A percentile compares a stretch with the other conserved stretches of the same genome.
phyloP scores from a whole-genome alignment of 2,329 filamentous ascomycete species.

The Monilinia fructicola region DNA sequence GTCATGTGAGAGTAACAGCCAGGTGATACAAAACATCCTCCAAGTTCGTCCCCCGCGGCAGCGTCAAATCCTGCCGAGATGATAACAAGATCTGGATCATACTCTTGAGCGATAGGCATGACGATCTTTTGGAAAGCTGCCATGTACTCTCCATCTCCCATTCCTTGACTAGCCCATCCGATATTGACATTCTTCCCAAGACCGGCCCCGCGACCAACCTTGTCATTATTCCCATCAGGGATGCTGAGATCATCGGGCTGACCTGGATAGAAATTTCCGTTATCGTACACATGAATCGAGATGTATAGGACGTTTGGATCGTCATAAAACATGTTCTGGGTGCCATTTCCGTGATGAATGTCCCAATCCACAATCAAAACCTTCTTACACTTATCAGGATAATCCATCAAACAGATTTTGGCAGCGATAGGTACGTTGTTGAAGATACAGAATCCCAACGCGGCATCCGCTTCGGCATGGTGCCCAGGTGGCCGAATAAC shows the following conservation, averaged over 20 bases:
- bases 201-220: slow-evolving; percentile 56
- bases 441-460: slow-evolving; percentile 96
- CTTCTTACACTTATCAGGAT: slow-evolving; percentile 78
- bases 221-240: slow-evolving; percentile 61
- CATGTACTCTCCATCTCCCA: slow-evolving; percentile 97
- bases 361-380: slow-evolving; percentile 93
- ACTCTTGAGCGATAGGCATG: slow-evolving; percentile 94
- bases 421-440: slow-evolving; percentile 95
- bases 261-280: slow-evolving; percentile 83
- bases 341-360: slow-evolving; percentile 80
- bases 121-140: slow-evolving; percentile 94
- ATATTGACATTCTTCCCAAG: slow-evolving; percentile 66
- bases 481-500: slow-evolving; percentile 94
- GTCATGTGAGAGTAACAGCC: slow-evolving; percentile 97
- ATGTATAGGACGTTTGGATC: slow-evolving; percentile 96
- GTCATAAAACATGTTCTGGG: slow-evolving; percentile 93
- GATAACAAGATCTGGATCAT: slow-evolving; percentile 90
- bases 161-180: slow-evolving; percentile 67
- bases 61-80: slow-evolving; percentile 96
- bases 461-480: slow-evolving; percentile 80
- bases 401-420: slow-evolving; percentile 80
- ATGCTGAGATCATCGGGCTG: slow-evolving; percentile 59
- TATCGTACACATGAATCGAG: slow-evolving; percentile 84
- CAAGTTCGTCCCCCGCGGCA: slow-evolving; percentile 87
- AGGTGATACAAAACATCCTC: slow-evolving; percentile 88